Evolutionary conservation across 345 rosid species (phyloP), one percentile per base, ranked within the genome.

Genomic region (Pistacia atlantica): DNA sequence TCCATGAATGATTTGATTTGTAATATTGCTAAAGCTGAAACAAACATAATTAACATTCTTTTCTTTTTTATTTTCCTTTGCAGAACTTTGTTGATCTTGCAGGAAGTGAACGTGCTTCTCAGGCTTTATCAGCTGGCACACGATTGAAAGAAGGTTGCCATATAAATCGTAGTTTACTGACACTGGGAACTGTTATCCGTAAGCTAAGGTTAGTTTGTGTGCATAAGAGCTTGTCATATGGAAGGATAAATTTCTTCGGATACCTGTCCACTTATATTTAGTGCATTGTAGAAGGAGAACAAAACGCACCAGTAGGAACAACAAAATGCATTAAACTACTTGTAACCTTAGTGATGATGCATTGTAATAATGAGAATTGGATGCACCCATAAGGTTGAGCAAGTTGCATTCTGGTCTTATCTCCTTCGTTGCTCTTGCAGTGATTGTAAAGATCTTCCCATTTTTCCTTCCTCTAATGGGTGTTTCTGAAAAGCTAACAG

Each of bases 31-130:
- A 58, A 69, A 22, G 71, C 55, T 51, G 45, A 57, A 54, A 58
- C 18, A 33, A 33, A 61, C 65, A 60, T 75, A 28, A 25, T 51
- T 8, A 68, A 55, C 58, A 48, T 69, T 83, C 62, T 80, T 62
- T 80, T 42, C 46, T 42, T 42, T 42, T 42, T 5, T 1, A 42
- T 42, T 42, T 42, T 42, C 1, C 76, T 71, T 54, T 69, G 69
- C 87, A 91, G 95, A 96, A 91, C 81, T 92, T 96, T 78, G 73
- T 93, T 78, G 99, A 96, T 90, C 92, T 96, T 25, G 99, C 97
- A 0, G 98, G 97, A 88, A 93, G 99, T 84, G 98, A 93, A 81
- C 98, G 97, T 73, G 98, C 98, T 69, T 96, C 99, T 77, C 97
- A 95, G 83, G 82, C 97, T 71, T 78, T 87, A 78, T 89, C 99